phyloP scores from a whole-genome alignment of 2,329 filamentous ascomycete genomes.

The Zalaria sp. region DNA sequence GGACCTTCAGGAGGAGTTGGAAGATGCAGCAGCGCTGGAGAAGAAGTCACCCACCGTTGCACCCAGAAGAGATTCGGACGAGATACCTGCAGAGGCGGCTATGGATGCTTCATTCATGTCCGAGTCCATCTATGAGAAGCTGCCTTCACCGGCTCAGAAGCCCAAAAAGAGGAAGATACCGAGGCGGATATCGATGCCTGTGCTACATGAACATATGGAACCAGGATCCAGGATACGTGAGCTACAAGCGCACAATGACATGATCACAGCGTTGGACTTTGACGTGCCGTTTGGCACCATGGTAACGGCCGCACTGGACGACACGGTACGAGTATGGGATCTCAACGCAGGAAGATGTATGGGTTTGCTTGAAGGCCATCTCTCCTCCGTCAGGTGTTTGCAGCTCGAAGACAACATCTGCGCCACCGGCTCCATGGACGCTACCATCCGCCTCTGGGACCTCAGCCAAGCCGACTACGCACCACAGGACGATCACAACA shows the following conservation, averaged over 20 bases:
- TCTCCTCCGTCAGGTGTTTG: conserved; percentile 80
- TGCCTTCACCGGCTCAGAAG: conserved; percentile 50
- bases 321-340: conserved; percentile 93
- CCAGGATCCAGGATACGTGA: conserved; percentile 80
- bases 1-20: conserved; percentile 45
- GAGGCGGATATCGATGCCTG: conserved; percentile 75
- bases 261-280: conserved; percentile 83
- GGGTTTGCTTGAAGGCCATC: conserved; percentile 81
- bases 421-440: conserved; percentile 87
- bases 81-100: conserved; percentile 15
- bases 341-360: conserved; percentile 86
- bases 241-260: conserved; percentile 75
- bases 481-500: conserved; percentile 44
- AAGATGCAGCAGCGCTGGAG: conserved; percentile 33
- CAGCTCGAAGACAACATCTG: conserved; percentile 95
- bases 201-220: conserved; percentile 89
- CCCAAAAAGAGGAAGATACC: conserved; percentile 37
- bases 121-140: conserved; percentile 89
- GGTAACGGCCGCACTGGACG: conserved; percentile 83
- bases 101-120: conserved; percentile 72
- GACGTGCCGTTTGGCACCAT: conserved; percentile 94
- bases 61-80: conserved; percentile 4
- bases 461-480: conserved; percentile 77
- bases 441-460: conserved; percentile 90
- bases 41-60: conserved; percentile 20